Base-by-base conservation (phyloP, 768 basidiomycete genomes). In the Rhodotorula babjevae region DNA sequence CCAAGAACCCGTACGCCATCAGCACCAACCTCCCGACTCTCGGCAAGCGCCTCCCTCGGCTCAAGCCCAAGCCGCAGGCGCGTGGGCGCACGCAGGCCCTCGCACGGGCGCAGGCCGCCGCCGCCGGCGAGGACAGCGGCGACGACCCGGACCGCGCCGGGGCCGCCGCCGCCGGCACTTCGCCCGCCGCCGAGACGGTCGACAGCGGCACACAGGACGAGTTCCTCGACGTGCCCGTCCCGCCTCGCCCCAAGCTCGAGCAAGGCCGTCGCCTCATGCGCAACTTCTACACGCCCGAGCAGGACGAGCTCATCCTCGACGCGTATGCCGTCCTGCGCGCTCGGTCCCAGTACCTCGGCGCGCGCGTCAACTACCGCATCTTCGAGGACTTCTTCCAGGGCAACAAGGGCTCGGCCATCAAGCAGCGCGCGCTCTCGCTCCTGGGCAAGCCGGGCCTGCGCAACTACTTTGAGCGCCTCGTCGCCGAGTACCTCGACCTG, bases 251-350 rank as follows among this genome's bases (percentile, higher is more conserved):
- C 12, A 6, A 49, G 6, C n/a, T 49, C 16, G 65, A 25, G 23
- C n/a, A 21, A 16, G 67, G 60, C 14, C 27, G 52, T 64, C 85
- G 90, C 27, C 85, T 87, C 61, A 84, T 88, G 66, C 76, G 82
- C 18, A 92, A 92, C 79, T 86, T 87, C 61, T 98, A 92, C 93
- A 91, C 86, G 66, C 81, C 85, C 53, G 91, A 94, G 62, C 92
- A 88, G 67, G 93, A 97, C 67, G 95, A 98, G 71, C 85, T 93
- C 52, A 88, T 89, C 36, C 86, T 89, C 65, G 95, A 98, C 78
- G 89, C 89, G 0, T 88, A 87, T 59, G 89, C 87, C 19, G 88
- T 98, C 74, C 86, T 97, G 69, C 86, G 86, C 76, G 89, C 89
- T 49, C 89, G 94, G 25, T 90, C 89, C 25, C 82, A 85, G 47